Evolutionary conservation across 208 protist species (phyloP), one percentile per base, ranked within the genome.

Genomic region (Leishmania gerbilli): DNA sequence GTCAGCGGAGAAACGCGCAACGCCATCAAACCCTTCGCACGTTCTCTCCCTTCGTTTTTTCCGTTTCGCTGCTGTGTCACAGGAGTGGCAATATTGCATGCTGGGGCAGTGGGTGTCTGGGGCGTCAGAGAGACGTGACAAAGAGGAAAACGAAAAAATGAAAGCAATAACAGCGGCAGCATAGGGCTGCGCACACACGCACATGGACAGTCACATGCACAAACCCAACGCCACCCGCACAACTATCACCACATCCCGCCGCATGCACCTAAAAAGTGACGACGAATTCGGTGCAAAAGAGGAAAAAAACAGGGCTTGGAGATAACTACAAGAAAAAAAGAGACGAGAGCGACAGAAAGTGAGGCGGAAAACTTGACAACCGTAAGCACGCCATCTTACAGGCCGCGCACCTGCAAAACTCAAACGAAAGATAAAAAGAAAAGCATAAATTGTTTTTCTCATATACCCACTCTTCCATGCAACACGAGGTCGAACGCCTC

Each of bases 81-180:
- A 45, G 42, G 3, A 71, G 49, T 40, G 34, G 60, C 68, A 65
- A 71, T 56, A 77, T 55, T 71, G 60, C 68, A 7, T 56, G 47
- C 56, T 34, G 13, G 21, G 24, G 15, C 11, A 47, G 67, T 31
- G 42, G 3, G 4, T 34, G 69, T 45, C 19, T 17, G 67, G 42
- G 15, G 31, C 3, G 31, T 19, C n/a, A 34, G 69, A 9, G 65
- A 24, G 7, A 5, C 13, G 31, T 68, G 15, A 45, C 11, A 37
- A 76, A 40, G 69, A 75, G 4, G 72, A 42, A 71, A n/a, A 80
- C 2, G 56, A 49, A 74, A 55, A 80, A 40, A 80, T 37, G 45
- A 75, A 40, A 64, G 42, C 27, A 19, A 74, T 37, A 69, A 74
- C 24, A 19, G 67, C 56, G 51, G n/a, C 62, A 74, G 69, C 69